These are phyloP conservation scores for Lachnellula occidentalis DNA, from an alignment of 2,329 filamentous ascomycete species.

Conservation along the genomic window DNA sequence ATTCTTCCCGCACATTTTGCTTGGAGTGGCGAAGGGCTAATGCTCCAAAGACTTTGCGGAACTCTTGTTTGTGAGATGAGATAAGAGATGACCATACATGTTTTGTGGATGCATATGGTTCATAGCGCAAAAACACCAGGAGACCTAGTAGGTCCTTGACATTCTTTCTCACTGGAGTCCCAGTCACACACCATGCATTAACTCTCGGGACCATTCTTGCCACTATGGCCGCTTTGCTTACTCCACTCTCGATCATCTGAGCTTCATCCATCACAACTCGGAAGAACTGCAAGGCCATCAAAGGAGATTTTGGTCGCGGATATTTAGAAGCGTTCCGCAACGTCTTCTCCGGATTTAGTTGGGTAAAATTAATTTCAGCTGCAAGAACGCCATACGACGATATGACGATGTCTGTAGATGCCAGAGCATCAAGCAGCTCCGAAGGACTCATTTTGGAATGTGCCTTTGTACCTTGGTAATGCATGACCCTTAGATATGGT, in stretches of 20 bases:
- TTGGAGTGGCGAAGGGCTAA: slow-evolving; percentile 86
- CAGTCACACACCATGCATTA: slow-evolving; percentile 89
- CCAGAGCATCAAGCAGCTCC: slow-evolving; percentile 40
- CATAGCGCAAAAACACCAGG: slow-evolving; percentile 71
- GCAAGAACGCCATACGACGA: slow-evolving; percentile 68
- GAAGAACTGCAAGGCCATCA: slow-evolving; percentile 68
- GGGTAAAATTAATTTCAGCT: slow-evolving; percentile 72
- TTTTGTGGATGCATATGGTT: slow-evolving; percentile 64
- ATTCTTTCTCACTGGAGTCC: slow-evolving; percentile 80
- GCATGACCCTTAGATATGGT: slow-evolving; percentile 48
- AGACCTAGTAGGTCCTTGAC: slow-evolving; percentile 75
- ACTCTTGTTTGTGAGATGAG: slow-evolving; percentile 53
- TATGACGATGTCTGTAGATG: slow-evolving; percentile 52
- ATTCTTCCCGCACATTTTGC: slow-evolving; percentile 68
- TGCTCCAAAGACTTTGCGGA: slow-evolving; percentile 62
- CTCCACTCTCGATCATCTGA: slow-evolving; percentile 89
- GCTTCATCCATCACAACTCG: slow-evolving; percentile 72
- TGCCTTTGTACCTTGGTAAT: slow-evolving; percentile 46
- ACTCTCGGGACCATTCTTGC: slow-evolving; percentile 74
- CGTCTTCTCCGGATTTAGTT: slow-evolving; percentile 61
- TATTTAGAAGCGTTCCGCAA: slow-evolving; percentile 60
- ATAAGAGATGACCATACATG: slow-evolving; percentile 65
- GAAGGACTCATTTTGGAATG: slow-evolving; percentile 28
- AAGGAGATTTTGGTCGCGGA: slow-evolving; percentile 62
- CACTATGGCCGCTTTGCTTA: slow-evolving; percentile 75